These are phyloP conservation scores for Aspergillus egyptiacus DNA, from an alignment of 495 filamentous ascomycete genomes.

Conservation along the genomic window DNA sequence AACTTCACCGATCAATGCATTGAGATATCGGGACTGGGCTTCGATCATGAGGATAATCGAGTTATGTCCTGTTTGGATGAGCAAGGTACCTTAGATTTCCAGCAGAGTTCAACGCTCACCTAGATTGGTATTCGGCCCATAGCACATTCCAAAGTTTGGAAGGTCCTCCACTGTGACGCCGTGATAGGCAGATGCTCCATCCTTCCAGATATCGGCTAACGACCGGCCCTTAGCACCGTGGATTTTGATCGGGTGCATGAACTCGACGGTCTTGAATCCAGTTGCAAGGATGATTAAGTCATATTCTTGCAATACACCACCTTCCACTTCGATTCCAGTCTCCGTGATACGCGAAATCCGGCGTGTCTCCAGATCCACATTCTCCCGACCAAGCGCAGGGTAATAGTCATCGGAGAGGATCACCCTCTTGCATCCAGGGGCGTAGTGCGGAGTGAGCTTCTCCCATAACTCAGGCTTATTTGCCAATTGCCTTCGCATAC, in stretches of 20 bases:
- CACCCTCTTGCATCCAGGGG: conserved; percentile 50
- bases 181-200: conserved; percentile 40
- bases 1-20: conserved; percentile 36
- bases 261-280: conserved; percentile 50
- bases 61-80: conserved; percentile 35
- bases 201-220: conserved; percentile 45
- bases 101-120: conserved; percentile 22
- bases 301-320: conserved; percentile 34
- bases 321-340: conserved; percentile 40
- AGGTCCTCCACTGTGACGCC: conserved; percentile 44
- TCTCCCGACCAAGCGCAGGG: conserved; percentile 34
- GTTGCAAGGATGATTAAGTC: conserved; percentile 52
- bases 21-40: conserved; percentile 49
- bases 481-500: conserved; percentile 32
- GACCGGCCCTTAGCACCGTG: conserved; percentile 37
- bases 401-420: conserved; percentile 53
- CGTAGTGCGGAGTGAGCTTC: conserved; percentile 45
- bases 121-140: conserved; percentile 54
- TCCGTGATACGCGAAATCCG: conserved; percentile 37
- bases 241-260: conserved; percentile 50
- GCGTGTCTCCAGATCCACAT: conserved; percentile 46
- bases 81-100: not conserved
- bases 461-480: conserved; percentile 44
- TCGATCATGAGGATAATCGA: conserved; percentile 58
- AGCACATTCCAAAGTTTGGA: conserved; percentile 55